Conservation (phyloP, 2,329 filamentous ascomycete species). For the Arthrinium phaeospermum region DNA sequence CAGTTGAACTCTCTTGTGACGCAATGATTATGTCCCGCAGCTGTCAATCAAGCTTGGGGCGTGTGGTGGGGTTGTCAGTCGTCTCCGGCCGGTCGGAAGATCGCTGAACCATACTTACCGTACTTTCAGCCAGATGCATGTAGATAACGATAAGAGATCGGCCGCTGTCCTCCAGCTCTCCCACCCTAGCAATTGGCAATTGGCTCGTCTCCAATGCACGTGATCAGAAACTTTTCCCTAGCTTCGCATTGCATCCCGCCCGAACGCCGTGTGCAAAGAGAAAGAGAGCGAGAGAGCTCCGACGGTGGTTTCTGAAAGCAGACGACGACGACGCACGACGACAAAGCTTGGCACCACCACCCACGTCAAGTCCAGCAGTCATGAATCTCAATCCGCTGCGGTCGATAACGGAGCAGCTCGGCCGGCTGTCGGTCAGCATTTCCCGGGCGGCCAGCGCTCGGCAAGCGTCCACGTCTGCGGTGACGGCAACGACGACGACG, state of each 20-base stretch:
- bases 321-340: conserved; percentile 1
- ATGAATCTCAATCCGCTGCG: conserved; percentile 44
- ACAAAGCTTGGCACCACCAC: conserved; percentile 15
- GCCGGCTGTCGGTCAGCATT: conserved; percentile 49
- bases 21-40: not conserved
- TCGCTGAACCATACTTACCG: not conserved
- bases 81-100: conserved; percentile 9
- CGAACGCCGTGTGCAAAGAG: not conserved
- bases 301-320: not conserved
- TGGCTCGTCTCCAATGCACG: not conserved
- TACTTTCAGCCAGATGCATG: not conserved
- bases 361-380: conserved; percentile 26
- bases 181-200: not conserved
- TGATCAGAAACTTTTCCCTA: conserved; percentile 18
- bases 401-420: conserved; percentile 42
- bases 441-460: conserved; percentile 48
- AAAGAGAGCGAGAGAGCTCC: conserved; percentile 5
- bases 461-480: conserved; percentile 31
- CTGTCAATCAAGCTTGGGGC: conserved; percentile 12
- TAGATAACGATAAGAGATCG: conserved; percentile 14
- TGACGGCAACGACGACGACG: conserved; percentile 22
- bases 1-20: not conserved
- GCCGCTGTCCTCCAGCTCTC: not conserved
- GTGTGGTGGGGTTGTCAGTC: not conserved
- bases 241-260: conserved; percentile 1